Base-by-base conservation (phyloP, 164 flowering plant species). In the Magnolia kwangsiensis region DNA sequence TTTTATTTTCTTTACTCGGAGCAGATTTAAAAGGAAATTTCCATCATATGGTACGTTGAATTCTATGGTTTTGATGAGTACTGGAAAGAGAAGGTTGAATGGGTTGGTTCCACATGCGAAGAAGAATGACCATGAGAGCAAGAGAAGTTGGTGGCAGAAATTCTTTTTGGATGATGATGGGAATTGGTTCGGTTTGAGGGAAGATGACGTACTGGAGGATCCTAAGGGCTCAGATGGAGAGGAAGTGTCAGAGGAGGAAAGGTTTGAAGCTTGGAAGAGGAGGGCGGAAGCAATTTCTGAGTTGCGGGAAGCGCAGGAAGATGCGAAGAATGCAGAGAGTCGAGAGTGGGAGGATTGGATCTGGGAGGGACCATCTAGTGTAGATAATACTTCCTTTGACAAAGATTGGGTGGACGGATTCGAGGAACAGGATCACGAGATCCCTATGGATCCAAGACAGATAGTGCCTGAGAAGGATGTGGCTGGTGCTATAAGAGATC, bases 271-370 rank as follows among this genome's bases (percentile, higher is more conserved):
- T 8, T 96, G 99, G 99, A 96, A 80, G 85, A 90, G 89, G 78
- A 85, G 98, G 80, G 99, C 99, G 0, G 98, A 96, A 89, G 97
- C 97, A 0, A 92, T 96, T 55, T 61, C 87, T 8, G 99, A 94
- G 84, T 75, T 96, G 80, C 87, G 97, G 79, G 99, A 96, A 83
- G 97, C 93, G 6, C 97, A 91, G 72, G 91, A 94, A 65, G 92
- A 87, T 78, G 78, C 86, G 82, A 87, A 75, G 86, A 94, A 90
- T 79, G 91, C 87, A 67, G 96, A 90, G 88, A 85, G 81, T 73
- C 82, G 96, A 71, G 86, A 78, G 78, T 96, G 99, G 99, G 98
- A 94, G 83, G 99, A 94, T 72, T 94, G 99, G 98, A 83, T 92
- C 78, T 82, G 84, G 21, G 92, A 87, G 45, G 88, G 73, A 5